Base-by-base conservation (phyloP, 345 rosid species). In the Fremontodendron californicum region DNA sequence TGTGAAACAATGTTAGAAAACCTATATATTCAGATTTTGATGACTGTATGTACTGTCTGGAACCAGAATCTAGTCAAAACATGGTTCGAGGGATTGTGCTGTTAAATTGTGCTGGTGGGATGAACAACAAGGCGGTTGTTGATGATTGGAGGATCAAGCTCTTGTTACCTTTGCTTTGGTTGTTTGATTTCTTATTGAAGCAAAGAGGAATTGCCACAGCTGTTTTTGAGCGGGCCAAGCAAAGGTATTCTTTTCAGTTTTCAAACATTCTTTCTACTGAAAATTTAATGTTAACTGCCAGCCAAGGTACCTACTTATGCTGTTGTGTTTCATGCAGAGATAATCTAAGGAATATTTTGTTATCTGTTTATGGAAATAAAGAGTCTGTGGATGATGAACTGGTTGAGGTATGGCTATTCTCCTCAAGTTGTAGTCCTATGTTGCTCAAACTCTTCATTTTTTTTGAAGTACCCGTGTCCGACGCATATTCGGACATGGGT, bases 121-220 rank as follows among this genome's bases (percentile, higher is more conserved):
- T 94, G 98, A 94, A 94, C 86, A 93, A 93, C 84, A 93, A 94
- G 85, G 97, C 97, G 1, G 83, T 93, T 74, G 92, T 94, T 77
- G 95, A 94, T 35, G 97, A 94, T 85, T 94, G 98, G 97, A 89
- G 98, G 89, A 91, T 94, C 89, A 94, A 88, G 86, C 85, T 93
- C 4, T 27, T 94, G 60, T 77, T 88, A 25, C 97, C 97, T 11
- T 77, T 94, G 82, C 90, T 94, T 68, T 91, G 88, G 88, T 82
- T 94, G 48, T 13, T 94, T 31, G 98, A 93, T 84, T 90, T 91
- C 76, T 81, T 94, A 66, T 76, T 94, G 73, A 93, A 87, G 76
- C 97, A 91, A 81, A 84, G 81, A 58, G 58, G 73, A 46, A 88
- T 94, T 75, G 97, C 97, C 72, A 87, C 89, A 0, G 85, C 88